Evolutionary conservation across 2,329 filamentous ascomycete genomes (phyloP), one percentile per base, ranked within the genome.

Genomic region (Plenodomus lindquistii): DNA sequence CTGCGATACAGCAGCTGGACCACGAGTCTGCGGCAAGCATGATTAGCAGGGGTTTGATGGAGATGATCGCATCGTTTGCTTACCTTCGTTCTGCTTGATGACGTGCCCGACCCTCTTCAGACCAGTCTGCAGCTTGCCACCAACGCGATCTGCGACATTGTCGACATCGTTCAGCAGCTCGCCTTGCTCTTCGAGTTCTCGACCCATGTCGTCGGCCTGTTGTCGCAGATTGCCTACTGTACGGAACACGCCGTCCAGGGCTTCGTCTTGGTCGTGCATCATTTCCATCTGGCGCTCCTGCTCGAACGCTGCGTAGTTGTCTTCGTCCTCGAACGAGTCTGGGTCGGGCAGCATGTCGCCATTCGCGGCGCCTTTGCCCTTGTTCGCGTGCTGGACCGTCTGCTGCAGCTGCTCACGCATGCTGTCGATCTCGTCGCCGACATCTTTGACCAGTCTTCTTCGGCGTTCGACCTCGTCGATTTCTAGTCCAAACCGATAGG

Each of bases 161-260:
- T 97, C 93, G 35, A 95, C 88, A 43, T 89, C 86, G 55, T 94
- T 86, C 48, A 99, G 79, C 82, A 97, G 87, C 72, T 91, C 89
- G 18, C 82, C 82, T 79, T 99, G 94, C 76, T 99, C 94, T 74
- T 97, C 95, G 38, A 99, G 79, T 77, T 99, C 94, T 48, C 93
- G 81, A 1, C 94, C 93, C 93, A 99, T 99, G 62, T 91, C 89
- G 73, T 95, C 87, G 1, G 94, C 95, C 79, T 97, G 94, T 67
- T 88, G 81, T 46, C 93, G 81, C 67, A 99, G 75, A 69, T 91
- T 97, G 2, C 92, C 93, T 19, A 99, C 94, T 1, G 93, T 97
- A 59, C 86, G 84, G 69, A 95, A 96, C 39, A 99, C 93, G 15
- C 89, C 89, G 69, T 97, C 93, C 1, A 99, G 81, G 63, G 94